These are phyloP conservation scores for Oryza rufipogon DNA, from an alignment of 176 grass and related monocot species.

Conservation along the genomic window DNA sequence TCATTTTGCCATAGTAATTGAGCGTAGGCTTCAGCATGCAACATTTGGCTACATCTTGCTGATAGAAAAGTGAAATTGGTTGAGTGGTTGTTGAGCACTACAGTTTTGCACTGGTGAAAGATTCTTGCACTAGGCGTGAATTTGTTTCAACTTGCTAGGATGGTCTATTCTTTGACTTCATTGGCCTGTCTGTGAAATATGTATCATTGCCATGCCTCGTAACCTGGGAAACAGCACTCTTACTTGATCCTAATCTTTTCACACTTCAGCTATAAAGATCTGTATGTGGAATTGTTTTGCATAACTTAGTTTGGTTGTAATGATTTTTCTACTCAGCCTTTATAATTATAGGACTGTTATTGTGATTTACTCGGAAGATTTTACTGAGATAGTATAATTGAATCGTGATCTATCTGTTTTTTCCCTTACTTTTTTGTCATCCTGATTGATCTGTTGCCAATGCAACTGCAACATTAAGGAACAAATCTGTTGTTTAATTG, in stretches of 20 bases:
- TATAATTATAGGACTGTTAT: background rate
- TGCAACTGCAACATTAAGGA: background rate
- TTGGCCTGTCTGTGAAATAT: background rate
- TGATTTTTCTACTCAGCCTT: background rate
- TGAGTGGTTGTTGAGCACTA: background rate
- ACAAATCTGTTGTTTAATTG: background rate
- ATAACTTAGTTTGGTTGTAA: background rate
- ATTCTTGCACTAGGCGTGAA: background rate
- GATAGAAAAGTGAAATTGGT: constrained; percentile 18
- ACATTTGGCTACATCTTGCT: constrained; percentile 1
- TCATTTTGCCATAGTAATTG: background rate
- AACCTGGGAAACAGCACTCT: constrained; percentile 3
- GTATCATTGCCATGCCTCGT: background rate
- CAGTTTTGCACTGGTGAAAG: background rate
- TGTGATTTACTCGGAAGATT: background rate
- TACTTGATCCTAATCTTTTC: constrained; percentile 10
- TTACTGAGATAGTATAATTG: background rate
- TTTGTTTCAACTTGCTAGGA: background rate
- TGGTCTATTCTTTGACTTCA: background rate
- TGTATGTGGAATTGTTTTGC: background rate
- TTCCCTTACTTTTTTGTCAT: background rate
- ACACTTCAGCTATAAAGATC: background rate
- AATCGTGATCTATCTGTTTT: constrained; percentile 3
- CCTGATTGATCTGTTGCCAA: background rate
- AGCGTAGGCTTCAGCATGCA: constrained; percentile 4